Evolutionary conservation across 108 stramenopile species (phyloP).

Genomic region (Discostella stelligeroides): DNA sequence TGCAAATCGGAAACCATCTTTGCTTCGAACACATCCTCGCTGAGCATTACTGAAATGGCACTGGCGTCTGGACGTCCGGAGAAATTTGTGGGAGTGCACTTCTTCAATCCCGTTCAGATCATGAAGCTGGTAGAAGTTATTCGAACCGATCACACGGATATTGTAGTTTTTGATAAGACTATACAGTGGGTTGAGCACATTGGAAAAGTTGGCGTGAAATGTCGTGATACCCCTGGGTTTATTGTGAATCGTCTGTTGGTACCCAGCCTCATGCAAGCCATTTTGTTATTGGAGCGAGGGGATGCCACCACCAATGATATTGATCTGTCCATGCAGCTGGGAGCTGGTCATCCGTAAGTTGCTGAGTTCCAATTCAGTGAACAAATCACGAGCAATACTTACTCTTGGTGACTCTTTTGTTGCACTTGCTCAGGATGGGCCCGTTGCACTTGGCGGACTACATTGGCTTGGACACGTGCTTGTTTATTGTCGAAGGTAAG

Average conservation of each 20-base stretch:
- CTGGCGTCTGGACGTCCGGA: slow-evolving; percentile 87
- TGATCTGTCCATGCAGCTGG: slow-evolving; percentile 96
- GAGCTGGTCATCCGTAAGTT: slow-evolving; percentile 91
- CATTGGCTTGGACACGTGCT: slow-evolving; percentile 94
- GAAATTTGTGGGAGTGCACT: slow-evolving; percentile 97
- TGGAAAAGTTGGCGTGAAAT: slow-evolving; percentile 91
- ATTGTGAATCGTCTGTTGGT: slow-evolving; percentile 98
- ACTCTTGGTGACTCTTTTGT: no score
- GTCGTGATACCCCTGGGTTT: slow-evolving; percentile 97
- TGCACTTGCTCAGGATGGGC: slow-evolving; percentile 93
- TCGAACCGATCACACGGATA: slow-evolving; percentile 83
- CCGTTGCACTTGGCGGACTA: slow-evolving; percentile 94
- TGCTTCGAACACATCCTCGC: slow-evolving; percentile 93
- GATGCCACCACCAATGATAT: slow-evolving; percentile 94
- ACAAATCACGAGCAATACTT: no score
- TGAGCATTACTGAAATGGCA: slow-evolving; percentile 92
- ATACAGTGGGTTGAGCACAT: slow-evolving; percentile 80
- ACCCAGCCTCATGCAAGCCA: slow-evolving; percentile 89
- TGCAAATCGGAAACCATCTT: slow-evolving; percentile 90
- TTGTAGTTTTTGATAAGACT: slow-evolving; percentile 80
- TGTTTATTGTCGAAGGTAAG: slow-evolving; percentile 81
- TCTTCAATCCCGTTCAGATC: slow-evolving; percentile 98
- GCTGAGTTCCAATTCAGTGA: no score
- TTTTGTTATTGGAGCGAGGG: slow-evolving; percentile 93
- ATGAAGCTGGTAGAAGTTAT: slow-evolving; percentile 99